Evolutionary conservation across 2,329 filamentous ascomycete genomes (phyloP), one percentile per base, ranked within the genome.

Genomic region (Macrophomina pseudophaseolina): DNA sequence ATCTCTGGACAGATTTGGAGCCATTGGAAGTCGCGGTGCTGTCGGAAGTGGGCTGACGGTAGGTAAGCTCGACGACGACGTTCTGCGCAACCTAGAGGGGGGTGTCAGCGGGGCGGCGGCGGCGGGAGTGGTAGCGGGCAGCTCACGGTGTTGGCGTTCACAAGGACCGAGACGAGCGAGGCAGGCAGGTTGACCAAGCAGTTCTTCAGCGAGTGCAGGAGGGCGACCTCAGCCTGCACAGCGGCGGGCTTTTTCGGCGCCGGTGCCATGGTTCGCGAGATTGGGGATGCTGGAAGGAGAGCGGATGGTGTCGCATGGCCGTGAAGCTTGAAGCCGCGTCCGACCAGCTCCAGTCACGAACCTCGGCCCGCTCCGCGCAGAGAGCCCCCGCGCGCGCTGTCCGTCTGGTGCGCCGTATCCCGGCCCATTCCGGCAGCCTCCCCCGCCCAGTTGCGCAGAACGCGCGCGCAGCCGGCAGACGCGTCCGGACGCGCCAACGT

Each of bases 181-280:
- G 91, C 81, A 56, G 95, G 95, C 60, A 99, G 86, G 80, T 98
- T 98, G 77, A 97, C 92, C 63, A 99, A 85, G 80, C 95, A 99
- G 79, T 91, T 98, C 83, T 97, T 96, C 68, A 98, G 86, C 18
- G 74, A 78, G 72, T 94, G 92, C 56, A 93, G 88, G 68, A 98
- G 86, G 65, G 91, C 91, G 71, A 98, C 86, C 81, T 97, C 94
- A 67, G 93, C 93, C 69, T 90, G 85, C 40, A 90, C 89, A 73
- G 80, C 46, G 52, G 64, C 64, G 51, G 53, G 64, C 64, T 66
- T 66, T 28, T 60, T 84, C 51, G 72, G 66, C 38, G 67, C 72
- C 59, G 76, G 74, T 52, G 71, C 70, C 76, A 79, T 78, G 62
- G 54, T 14, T 68, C 67, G 46, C 58, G 64, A 52, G 52, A 67